Base-by-base conservation (phyloP, 805 yeast species). In the Starmerella sirachaensis region DNA sequence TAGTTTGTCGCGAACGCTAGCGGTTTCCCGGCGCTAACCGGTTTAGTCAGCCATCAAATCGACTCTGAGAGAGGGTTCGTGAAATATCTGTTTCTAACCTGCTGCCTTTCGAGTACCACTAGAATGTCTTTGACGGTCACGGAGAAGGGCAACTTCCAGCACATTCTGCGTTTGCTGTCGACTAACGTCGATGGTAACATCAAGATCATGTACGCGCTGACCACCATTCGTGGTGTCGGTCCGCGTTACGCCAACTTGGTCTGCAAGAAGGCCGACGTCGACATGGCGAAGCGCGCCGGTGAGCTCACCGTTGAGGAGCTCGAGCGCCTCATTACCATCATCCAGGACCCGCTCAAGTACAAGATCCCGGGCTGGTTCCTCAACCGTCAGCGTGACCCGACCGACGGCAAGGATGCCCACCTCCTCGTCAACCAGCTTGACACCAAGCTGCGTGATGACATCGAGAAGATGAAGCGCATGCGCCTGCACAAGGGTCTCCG, bases 151-250 rank as follows among this genome's bases (percentile, higher is more conserved):
- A 82, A 91, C 69, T 91, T 93, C 93, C 98, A 93, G 76, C 99
- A 91, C 93, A 91, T 91, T 76, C 82, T 91, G 76, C 98, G 94
- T 88, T 83, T 91, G 76, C 84, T 91, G 74, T 91, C 93, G 85
- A 91, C 99, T 74, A 91, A 91, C 86, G 96, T 91, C 69, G 99
- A 91, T 72, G 99, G 99, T 81, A 86, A 93, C 85, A 88, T 88
- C 78, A 91, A 91, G 80, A 78, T 91, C 71, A 93, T 91, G 91
- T 93, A 86, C 83, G 99, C 99, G 69, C 76, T 91, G 74, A 86
- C 98, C 78, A 81, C 86, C 73, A 93, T 91, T 69, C 83, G 95
- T 76, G 99, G 99, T 86, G 97, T 91, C 63, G 98, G 98, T 76
- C 93, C 97, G 74, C 91, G 99, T 76, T 93, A 88, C 82, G 76